Evolutionary conservation across 805 yeast genomes (phyloP).

Genomic region (Cyberlindnera maclurae): DNA sequence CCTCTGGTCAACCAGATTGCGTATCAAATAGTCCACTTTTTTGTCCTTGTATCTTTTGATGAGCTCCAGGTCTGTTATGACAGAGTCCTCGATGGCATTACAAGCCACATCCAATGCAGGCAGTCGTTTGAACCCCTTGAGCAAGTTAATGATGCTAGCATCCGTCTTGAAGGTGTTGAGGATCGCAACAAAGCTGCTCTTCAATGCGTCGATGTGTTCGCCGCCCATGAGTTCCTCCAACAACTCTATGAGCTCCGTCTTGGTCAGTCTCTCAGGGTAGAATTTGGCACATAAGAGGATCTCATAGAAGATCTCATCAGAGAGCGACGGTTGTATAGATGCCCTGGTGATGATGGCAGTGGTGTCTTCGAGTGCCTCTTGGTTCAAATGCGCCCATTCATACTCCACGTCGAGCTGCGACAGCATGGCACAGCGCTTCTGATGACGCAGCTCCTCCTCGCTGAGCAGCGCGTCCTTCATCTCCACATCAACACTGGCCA

Average conservation of each 20-base stretch:
- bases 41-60: neutral
- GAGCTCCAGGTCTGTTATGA: conserved; percentile 6
- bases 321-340: neutral
- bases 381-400: conserved; percentile 4
- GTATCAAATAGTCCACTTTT: neutral
- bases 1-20: conserved; percentile 28
- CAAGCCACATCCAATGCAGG: conserved; percentile 13
- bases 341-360: neutral
- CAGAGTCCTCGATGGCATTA: conserved; percentile 17
- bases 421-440: conserved; percentile 2
- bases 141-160: conserved; percentile 18
- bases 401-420: conserved; percentile 1
- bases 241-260: conserved; percentile 4
- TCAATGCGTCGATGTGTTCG: conserved; percentile 7
- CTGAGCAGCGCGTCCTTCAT: too few relatives aligned
- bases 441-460: neutral
- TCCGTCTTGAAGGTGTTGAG: conserved; percentile 24
- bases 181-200: conserved; percentile 25
- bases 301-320: conserved; percentile 18
- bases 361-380: neutral
- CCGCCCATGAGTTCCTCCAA: conserved; percentile 15
- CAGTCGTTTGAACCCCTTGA: conserved; percentile 23
- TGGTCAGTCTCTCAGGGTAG: conserved; percentile 11
- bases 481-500: too few relatives aligned
- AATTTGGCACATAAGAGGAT: conserved; percentile 16